phyloP scores from a whole-genome alignment of 1,284 basidiomycete species.

The Naganishia cerealis region DNA sequence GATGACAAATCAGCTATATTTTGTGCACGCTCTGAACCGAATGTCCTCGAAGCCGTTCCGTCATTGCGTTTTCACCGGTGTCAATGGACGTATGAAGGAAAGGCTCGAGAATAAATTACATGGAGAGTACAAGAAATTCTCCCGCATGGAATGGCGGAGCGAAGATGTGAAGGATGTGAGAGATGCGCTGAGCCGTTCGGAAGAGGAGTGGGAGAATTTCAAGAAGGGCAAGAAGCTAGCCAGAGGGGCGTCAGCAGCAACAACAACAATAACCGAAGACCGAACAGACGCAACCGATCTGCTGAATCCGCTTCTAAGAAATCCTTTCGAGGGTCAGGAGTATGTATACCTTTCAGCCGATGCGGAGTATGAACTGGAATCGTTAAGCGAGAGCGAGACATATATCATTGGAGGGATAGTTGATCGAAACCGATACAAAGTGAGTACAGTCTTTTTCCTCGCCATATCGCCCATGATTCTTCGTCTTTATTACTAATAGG shows the following conservation, averaged over 20 bases:
- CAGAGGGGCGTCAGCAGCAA: slow-evolving; percentile 34
- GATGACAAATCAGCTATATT: slow-evolving; percentile 81
- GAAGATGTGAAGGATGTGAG: slow-evolving; percentile 53
- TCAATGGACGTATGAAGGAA: slow-evolving; percentile 67
- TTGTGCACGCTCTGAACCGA: slow-evolving; percentile 83
- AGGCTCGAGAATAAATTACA: slow-evolving; percentile 70
- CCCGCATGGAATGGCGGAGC: slow-evolving; percentile 75
- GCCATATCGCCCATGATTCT: neutral
- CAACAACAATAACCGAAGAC: no score
- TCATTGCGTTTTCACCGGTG: slow-evolving; percentile 72
- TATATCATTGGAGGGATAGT: slow-evolving; percentile 97
- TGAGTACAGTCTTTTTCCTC: slow-evolving; percentile 45
- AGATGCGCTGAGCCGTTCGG: neutral
- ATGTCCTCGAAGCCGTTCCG: slow-evolving; percentile 69
- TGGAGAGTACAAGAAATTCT: slow-evolving; percentile 75
- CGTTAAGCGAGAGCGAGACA: slow-evolving; percentile 76
- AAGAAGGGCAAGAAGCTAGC: slow-evolving; percentile 14
- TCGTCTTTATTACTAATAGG: neutral
- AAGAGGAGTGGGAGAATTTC: slow-evolving; percentile 16
- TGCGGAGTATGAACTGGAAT: slow-evolving; percentile 76
- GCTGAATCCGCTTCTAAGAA: slow-evolving; percentile 19
- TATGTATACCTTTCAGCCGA: slow-evolving; percentile 95
- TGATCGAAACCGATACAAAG: slow-evolving; percentile 96
- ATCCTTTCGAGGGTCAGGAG: slow-evolving; percentile 50
- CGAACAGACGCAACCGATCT: neutral